Evolutionary conservation across 2,329 filamentous ascomycete genomes (phyloP), one percentile per base, ranked within the genome.

Genomic region (Penicillium sp.): DNA sequence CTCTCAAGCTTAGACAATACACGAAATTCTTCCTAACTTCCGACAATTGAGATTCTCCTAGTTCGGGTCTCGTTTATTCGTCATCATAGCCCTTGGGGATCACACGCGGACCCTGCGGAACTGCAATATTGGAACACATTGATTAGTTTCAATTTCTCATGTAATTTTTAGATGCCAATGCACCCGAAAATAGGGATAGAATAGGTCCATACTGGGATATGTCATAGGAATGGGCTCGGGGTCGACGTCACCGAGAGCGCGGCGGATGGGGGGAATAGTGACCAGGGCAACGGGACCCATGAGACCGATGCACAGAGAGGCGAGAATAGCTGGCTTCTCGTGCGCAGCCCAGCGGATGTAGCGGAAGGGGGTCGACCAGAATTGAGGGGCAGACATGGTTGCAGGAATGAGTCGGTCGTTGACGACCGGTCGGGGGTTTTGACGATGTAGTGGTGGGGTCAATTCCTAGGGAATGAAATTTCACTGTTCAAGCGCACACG

Each of bases 321-420:
- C 97, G 82, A 97, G 96, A 78, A 91, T 88, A 56, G 91, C 91
- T 47, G 94, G 94, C 74, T 89, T 89, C 76, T 94, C 88, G 77
- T 91, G 87, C 47, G 89, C 83, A 49, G 91, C 86, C 91, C 92
- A 97, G 76, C 87, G 87, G 68, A 89, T 77, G 85, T 96, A 97
- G 67, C 86, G 86, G 72, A 95, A 69, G 61, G 94, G 94, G 56
- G 84, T 82, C 63, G 85, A 82, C 85, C 88, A 97, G 88, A 99
- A 97, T 68, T 81, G 81, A 66, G 91, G 88, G 51, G 82, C 80
- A 57, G 81, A 73, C 77, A 79, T 79, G 59, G 56, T 63, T 65
- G 61, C 56, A 49, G 23, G 11, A 45, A 56, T 45, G 26, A 46
- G 47, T 59, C 49, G 55, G 56, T 50, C 47, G 59, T 51, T 46